These are phyloP conservation scores for Anaeromyces robustus DNA, from an alignment of 192 early-diverging fungal species.

Conservation along the genomic window DNA sequence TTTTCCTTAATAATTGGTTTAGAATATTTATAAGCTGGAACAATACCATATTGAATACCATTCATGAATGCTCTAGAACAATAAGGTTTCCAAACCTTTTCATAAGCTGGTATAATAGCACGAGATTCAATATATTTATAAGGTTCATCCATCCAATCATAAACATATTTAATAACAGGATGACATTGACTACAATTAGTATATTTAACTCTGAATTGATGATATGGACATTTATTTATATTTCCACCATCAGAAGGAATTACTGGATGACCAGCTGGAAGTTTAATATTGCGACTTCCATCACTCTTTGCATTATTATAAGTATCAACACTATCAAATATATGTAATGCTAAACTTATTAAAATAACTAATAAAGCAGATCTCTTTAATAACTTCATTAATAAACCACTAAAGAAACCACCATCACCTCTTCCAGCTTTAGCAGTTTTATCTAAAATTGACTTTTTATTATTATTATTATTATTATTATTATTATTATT, in stretches of 20 bases:
- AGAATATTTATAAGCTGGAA: neutral
- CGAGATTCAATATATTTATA: neutral
- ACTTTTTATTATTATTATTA: neutral
- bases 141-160: neutral
- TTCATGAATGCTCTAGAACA: neutral
- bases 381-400: neutral
- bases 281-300: neutral
- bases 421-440: neutral
- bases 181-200: neutral
- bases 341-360: neutral
- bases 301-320: neutral
- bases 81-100: neutral
- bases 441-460: neutral
- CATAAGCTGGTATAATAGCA: neutral
- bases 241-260: neutral
- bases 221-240: neutral
- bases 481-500: neutral
- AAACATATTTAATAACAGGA: neutral
- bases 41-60: neutral
- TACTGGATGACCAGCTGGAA: neutral
- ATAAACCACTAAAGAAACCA: neutral
- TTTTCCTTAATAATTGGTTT: neutral
- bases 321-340: neutral
- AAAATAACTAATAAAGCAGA: neutral
- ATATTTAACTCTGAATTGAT: neutral